A percentile compares a stretch with the other conserved stretches of the same genome.
phyloP scores from a whole-genome alignment of 768 basidiomycete genomes.

The Symmetrospora coprosmae region DNA sequence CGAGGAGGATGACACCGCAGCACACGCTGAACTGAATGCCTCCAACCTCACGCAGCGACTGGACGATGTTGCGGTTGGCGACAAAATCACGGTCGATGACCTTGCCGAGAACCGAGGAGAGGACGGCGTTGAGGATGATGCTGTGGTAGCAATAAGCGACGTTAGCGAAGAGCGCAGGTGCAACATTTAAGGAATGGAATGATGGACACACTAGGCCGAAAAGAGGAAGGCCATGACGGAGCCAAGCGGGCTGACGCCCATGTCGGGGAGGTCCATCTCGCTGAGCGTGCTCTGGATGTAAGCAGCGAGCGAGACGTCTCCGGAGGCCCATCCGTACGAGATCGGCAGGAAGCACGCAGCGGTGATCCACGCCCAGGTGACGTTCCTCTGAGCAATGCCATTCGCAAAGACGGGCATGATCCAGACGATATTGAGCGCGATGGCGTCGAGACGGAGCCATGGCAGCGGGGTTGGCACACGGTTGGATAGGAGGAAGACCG shows the following conservation, averaged over 20 bases:
- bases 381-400: slow-evolving; percentile 24
- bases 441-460: slow-evolving; percentile 18
- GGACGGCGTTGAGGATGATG: slow-evolving; percentile 34
- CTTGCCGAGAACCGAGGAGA: slow-evolving; percentile 32
- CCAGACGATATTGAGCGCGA: slow-evolving; percentile 35
- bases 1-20: slow-evolving; percentile 30
- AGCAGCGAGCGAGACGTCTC: slow-evolving; percentile 35
- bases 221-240: slow-evolving; percentile 36
- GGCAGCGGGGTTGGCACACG: slow-evolving; percentile 32
- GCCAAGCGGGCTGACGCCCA: slow-evolving; percentile 33
- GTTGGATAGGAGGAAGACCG: slow-evolving; percentile 31
- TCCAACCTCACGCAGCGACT: slow-evolving; percentile 27
- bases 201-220: too few species aligned
- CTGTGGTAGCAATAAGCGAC: too few species aligned
- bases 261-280: slow-evolving; percentile 24
- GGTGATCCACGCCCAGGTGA: slow-evolving; percentile 14
- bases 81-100: slow-evolving; percentile 32
- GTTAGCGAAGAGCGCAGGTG: too few species aligned
- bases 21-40: slow-evolving; percentile 34
- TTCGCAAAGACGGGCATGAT: slow-evolving; percentile 28
- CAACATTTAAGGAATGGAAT: too few species aligned
- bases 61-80: slow-evolving; percentile 20
- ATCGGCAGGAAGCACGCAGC: slow-evolving; percentile 32
- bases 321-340: slow-evolving; percentile 35
- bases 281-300: slow-evolving; percentile 34